A percentile compares a stretch with the other conserved stretches of the same genome.
Evolutionary conservation across 192 early-diverging fungal genomes (phyloP).

Genomic region (Obelidium mucronatum): DNA sequence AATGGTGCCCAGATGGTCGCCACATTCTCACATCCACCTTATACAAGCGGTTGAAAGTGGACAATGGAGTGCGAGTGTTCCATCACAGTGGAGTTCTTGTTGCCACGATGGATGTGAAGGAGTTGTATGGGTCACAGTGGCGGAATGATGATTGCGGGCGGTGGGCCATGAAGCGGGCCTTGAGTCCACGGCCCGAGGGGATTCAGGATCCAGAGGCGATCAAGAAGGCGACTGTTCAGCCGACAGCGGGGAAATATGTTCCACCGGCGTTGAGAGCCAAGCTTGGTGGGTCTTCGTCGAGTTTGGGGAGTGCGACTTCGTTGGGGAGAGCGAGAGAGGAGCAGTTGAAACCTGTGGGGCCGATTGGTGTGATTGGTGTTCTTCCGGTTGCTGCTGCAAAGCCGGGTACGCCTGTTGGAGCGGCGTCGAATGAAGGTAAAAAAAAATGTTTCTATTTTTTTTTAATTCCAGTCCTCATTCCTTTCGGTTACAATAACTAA

Average conservation of each 20-base stretch:
- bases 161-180: slow-evolving; percentile 79
- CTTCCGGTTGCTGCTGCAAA: background rate
- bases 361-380: slow-evolving; percentile 40
- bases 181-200: slow-evolving; percentile 76
- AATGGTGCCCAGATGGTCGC: slow-evolving; percentile 93
- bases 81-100: slow-evolving; percentile 91
- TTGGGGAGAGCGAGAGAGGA: slow-evolving; percentile 41
- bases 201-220: slow-evolving; percentile 44
- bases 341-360: slow-evolving; percentile 43
- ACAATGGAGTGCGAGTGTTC: slow-evolving; percentile 97
- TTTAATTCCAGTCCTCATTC: background rate
- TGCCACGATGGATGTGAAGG: slow-evolving; percentile 77
- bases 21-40: slow-evolving; percentile 93
- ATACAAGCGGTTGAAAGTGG: slow-evolving; percentile 93
- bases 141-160: slow-evolving; percentile 37
- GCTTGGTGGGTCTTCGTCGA: slow-evolving; percentile 46
- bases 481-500: background rate
- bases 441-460: background rate
- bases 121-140: slow-evolving; percentile 83
- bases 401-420: slow-evolving; percentile 1
- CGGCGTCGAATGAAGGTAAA: background rate
- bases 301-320: slow-evolving; percentile 29
- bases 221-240: slow-evolving; percentile 37
- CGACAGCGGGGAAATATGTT: slow-evolving; percentile 57
- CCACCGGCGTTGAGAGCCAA: slow-evolving; percentile 60